Evolutionary conservation across 495 filamentous ascomycete genomes (phyloP).

Genomic region (Wilcoxina mikolae): DNA sequence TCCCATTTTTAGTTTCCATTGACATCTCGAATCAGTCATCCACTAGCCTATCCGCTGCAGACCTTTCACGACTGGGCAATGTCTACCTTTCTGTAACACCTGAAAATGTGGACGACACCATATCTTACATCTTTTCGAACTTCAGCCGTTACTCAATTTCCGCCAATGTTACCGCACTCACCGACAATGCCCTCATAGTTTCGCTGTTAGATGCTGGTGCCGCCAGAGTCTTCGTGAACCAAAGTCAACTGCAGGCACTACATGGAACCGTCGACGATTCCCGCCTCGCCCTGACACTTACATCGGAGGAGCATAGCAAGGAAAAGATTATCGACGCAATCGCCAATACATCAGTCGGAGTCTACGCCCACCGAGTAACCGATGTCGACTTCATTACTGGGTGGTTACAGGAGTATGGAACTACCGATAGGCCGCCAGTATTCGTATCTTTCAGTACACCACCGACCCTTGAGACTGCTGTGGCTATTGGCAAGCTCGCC

Average conservation of each 20-base stretch:
- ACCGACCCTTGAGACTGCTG: slow-evolving; percentile 27
- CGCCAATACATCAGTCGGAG: slow-evolving; percentile 35
- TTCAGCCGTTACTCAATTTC: slow-evolving; percentile 41
- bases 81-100: slow-evolving; percentile 53
- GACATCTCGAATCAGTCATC: slow-evolving; percentile 14
- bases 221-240: slow-evolving; percentile 67
- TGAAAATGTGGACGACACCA: slow-evolving; percentile 43
- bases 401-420: slow-evolving; percentile 35
- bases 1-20: slow-evolving; percentile 19
- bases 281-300: slow-evolving; percentile 40
- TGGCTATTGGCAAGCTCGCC: slow-evolving; percentile 39
- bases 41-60: slow-evolving; percentile 35
- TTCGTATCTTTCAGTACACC: slow-evolving; percentile 27
- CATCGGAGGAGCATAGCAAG: slow-evolving; percentile 32
- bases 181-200: slow-evolving; percentile 53
- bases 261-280: slow-evolving; percentile 43
- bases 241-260: slow-evolving; percentile 46
- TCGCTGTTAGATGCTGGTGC: slow-evolving; percentile 75
- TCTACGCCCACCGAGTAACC: slow-evolving; percentile 36
- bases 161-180: slow-evolving; percentile 60
- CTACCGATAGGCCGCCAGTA: slow-evolving; percentile 31
- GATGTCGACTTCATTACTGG: slow-evolving; percentile 31
- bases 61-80: slow-evolving; percentile 62
- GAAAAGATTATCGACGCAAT: slow-evolving; percentile 43
- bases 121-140: slow-evolving; percentile 41